Evolutionary conservation across 805 yeast species (phyloP).

Genomic region (Yarrowia alimentaria): DNA sequence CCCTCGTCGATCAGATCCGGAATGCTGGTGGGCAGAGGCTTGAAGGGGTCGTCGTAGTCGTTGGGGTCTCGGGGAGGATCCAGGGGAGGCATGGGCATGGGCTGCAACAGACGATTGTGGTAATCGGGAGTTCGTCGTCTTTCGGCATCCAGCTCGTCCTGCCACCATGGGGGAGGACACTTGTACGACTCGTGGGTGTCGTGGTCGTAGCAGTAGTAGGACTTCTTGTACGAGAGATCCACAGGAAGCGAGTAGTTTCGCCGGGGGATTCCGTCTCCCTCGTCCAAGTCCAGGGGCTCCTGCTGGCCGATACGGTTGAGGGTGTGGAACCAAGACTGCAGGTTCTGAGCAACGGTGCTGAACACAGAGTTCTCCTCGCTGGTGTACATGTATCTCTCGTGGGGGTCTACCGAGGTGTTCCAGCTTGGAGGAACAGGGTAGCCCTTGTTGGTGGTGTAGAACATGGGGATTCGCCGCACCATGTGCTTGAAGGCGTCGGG

Average conservation of each 20-base stretch:
- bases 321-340: conserved; percentile 15
- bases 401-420: conserved; percentile 6
- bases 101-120: not conserved
- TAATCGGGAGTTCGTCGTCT: not conserved
- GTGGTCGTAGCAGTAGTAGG: conserved; percentile 1
- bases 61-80: conserved; percentile 6
- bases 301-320: conserved; percentile 8
- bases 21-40: not conserved
- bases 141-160: conserved; percentile 1
- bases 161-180: conserved; percentile 16
- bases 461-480: conserved; percentile 25
- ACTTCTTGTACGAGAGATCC: conserved; percentile 3
- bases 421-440: conserved; percentile 8
- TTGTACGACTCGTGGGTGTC: not conserved
- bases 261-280: conserved; percentile 10
- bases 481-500: conserved; percentile 25
- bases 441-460: conserved; percentile 21
- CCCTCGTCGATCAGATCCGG: conserved; percentile 1
- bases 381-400: conserved; percentile 12
- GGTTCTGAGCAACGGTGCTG: conserved; percentile 1
- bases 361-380: not conserved
- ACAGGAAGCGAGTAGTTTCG: conserved; percentile 4
- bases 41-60: conserved; percentile 14
- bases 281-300: conserved; percentile 13
- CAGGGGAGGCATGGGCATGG: conserved; percentile 12